Conservation (phyloP, 2,329 filamentous ascomycete genomes). For the Apiospora rasikravindrae region DNA sequence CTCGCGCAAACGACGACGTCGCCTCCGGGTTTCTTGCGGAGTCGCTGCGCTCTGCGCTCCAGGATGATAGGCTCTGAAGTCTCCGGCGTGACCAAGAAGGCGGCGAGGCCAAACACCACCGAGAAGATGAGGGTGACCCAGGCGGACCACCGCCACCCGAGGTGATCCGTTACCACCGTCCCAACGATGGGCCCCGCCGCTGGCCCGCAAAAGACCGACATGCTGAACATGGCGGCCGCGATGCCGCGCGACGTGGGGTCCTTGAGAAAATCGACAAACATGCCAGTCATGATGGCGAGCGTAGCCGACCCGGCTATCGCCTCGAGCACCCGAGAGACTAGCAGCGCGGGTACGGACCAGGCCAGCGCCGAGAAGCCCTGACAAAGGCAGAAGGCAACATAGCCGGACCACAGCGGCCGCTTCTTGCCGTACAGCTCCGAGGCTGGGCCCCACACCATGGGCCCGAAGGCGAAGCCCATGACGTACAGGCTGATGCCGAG, state of each 20-base stretch:
- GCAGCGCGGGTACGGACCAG: background rate
- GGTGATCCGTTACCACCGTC: background rate
- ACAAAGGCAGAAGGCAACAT: background rate
- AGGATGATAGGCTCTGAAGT: background rate
- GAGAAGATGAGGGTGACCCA: background rate
- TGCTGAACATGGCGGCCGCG: constrained; percentile 3
- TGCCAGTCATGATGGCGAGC: background rate
- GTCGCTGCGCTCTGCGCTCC: background rate
- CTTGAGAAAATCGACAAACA: background rate
- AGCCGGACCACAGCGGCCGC: background rate
- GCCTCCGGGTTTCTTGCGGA: background rate
- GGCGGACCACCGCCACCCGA: background rate
- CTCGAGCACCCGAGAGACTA: background rate
- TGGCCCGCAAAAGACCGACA: background rate
- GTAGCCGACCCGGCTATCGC: background rate
- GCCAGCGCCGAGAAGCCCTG: background rate
- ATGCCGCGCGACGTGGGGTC: background rate
- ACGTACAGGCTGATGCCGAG: background rate
- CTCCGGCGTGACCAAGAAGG: background rate
- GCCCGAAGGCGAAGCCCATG: background rate
- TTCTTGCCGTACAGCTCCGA: background rate
- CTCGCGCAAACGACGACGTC: background rate
- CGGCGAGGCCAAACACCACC: background rate
- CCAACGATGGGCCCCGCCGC: background rate
- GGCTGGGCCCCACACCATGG: background rate